Conservation (phyloP, 2,329 filamentous ascomycete species). For the Sarocladiaceae sp. region DNA sequence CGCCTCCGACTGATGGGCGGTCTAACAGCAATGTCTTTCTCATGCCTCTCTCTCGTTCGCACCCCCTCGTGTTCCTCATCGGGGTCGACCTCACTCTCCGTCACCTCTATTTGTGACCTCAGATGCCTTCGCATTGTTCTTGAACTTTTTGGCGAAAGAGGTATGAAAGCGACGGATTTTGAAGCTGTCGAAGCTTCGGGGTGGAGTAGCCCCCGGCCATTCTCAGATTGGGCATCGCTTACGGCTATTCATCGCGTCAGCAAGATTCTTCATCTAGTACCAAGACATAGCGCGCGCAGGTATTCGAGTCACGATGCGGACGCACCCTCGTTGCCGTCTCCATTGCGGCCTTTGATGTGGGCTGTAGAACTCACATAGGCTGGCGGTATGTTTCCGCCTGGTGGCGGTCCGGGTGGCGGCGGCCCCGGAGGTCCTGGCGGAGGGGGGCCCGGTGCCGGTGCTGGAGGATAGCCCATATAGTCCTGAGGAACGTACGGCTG, state of each 20-base stretch:
- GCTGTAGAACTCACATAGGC: slow-evolving; percentile 36
- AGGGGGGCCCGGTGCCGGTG: slow-evolving; percentile 23
- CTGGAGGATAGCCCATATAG: slow-evolving; percentile 31
- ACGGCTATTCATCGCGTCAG: neutral
- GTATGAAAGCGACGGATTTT: slow-evolving; percentile 41
- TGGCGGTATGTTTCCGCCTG: slow-evolving; percentile 27
- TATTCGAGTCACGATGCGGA: slow-evolving; percentile 19
- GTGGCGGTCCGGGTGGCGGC: slow-evolving; percentile 26
- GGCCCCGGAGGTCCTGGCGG: slow-evolving; percentile 21
- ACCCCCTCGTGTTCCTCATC: slow-evolving; percentile 10
- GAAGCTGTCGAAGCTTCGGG: slow-evolving; percentile 11
- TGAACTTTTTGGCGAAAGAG: slow-evolving; percentile 43
- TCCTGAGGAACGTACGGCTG: slow-evolving; percentile 36
- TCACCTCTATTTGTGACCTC: slow-evolving; percentile 24
- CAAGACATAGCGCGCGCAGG: slow-evolving; percentile 13
- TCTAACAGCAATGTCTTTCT: slow-evolving; percentile 16
- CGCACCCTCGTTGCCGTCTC: slow-evolving; percentile 30
- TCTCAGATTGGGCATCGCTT: slow-evolving; percentile 3
- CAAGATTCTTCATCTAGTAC: neutral
- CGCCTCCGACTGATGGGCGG: slow-evolving; percentile 18
- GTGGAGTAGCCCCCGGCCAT: slow-evolving; percentile 12
- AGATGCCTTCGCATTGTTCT: slow-evolving; percentile 37
- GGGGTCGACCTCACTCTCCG: slow-evolving; percentile 13
- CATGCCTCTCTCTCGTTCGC: neutral
- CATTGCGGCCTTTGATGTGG: slow-evolving; percentile 16